Evolutionary conservation across 176 grass and related monocot genomes (phyloP).

Genomic region (Melocanna baccifera): DNA sequence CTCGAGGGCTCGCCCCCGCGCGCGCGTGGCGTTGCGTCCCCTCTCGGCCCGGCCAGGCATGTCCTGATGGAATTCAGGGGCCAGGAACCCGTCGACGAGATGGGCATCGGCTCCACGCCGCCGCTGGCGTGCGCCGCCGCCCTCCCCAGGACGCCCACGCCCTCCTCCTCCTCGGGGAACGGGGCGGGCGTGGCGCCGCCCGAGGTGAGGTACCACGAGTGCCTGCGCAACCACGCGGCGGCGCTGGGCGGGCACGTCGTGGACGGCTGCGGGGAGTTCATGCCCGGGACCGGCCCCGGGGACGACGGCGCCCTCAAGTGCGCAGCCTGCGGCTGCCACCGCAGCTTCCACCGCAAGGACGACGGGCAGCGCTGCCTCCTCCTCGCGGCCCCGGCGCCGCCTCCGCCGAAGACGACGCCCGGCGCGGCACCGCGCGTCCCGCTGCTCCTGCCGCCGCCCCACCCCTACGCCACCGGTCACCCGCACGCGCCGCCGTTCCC

Average conservation of each 20-base stretch:
- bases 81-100: conserved; percentile 1
- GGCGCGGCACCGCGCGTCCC: not conserved
- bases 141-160: not conserved
- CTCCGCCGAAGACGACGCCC: not conserved
- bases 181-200: not conserved
- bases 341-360: conserved; percentile 79
- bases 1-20: not conserved
- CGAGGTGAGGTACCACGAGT: conserved; percentile 49
- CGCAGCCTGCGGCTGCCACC: conserved; percentile 76
- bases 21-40: not conserved
- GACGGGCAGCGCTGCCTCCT: conserved; percentile 20
- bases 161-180: not conserved
- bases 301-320: conserved; percentile 43
- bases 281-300: conserved; percentile 17
- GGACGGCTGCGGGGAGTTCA: conserved; percentile 83
- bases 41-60: conserved; percentile 23
- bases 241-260: conserved; percentile 56
- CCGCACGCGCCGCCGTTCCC: conserved; percentile 22
- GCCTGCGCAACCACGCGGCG: conserved; percentile 67
- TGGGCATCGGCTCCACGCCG: conserved; percentile 12
- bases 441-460: conserved; percentile 35
- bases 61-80: conserved; percentile 43
- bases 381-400: not conserved
- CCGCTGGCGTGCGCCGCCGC: not conserved
- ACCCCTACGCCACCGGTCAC: not conserved